Conservation (phyloP, 768 basidiomycete genomes). For the Pleurotus platypus region DNA sequence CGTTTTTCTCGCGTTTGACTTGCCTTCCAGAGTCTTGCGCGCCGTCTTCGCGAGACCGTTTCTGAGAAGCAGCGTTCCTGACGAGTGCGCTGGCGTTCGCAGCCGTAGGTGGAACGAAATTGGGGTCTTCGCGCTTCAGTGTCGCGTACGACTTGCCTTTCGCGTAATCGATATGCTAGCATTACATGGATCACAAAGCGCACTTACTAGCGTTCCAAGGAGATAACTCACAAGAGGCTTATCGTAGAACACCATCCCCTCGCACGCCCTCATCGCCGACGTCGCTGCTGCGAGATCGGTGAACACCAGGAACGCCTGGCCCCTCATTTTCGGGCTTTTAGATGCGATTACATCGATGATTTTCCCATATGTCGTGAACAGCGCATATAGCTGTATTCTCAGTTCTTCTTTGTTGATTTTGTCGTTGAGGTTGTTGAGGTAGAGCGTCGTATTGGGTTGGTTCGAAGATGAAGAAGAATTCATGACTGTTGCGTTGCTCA, state of each 20-base stretch:
- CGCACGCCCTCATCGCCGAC: conserved; percentile 87
- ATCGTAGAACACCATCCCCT: conserved; percentile 91
- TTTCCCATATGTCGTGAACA: conserved; percentile 93
- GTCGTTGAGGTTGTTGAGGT: conserved; percentile 91
- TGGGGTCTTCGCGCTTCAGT: conserved; percentile 71
- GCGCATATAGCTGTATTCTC: conserved; percentile 72
- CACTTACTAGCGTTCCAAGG: background rate
- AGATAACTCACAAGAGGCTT: conserved; percentile 76
- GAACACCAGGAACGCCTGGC: conserved; percentile 96
- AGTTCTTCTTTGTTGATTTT: conserved; percentile 92
- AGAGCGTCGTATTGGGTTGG: conserved; percentile 85
- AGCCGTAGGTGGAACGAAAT: conserved; percentile 71
- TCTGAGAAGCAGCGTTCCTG: conserved; percentile 38
- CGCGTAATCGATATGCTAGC: conserved; percentile 87
- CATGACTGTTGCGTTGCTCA: too few relatives aligned
- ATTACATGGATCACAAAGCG: conserved; percentile 7
- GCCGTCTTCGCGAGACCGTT: conserved; percentile 68
- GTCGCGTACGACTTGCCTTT: conserved; percentile 88
- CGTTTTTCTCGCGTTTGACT: conserved; percentile 67
- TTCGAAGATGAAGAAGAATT: conserved; percentile 36
- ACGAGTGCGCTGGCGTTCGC: conserved; percentile 51
- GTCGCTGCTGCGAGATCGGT: conserved; percentile 88
- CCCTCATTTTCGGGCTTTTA: conserved; percentile 81
- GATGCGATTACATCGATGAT: conserved; percentile 91
- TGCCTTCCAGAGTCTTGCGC: conserved; percentile 47